A percentile compares a stretch with the other conserved stretches of the same genome.
phyloP scores from a whole-genome alignment of 2,329 filamentous ascomycete genomes.

The Alternaria atra region DNA sequence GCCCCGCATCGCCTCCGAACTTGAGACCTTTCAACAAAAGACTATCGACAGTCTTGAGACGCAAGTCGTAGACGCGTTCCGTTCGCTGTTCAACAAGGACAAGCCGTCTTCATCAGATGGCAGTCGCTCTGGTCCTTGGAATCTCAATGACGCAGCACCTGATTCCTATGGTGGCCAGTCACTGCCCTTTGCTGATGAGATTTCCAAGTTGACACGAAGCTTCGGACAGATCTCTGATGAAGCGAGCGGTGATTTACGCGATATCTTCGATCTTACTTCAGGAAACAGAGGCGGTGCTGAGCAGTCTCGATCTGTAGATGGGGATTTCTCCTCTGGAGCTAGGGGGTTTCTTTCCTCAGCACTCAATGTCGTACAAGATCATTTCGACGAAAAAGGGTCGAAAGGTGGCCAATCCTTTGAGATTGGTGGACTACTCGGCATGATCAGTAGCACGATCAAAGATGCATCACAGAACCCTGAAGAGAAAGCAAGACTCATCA shows the following conservation, averaged over 20 bases:
- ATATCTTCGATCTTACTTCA: conserved; percentile 41
- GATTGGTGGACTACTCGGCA: conserved; percentile 38
- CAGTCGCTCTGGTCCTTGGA: conserved; percentile 28
- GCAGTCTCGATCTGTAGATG: conserved; percentile 23
- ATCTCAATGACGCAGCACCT: conserved; percentile 38
- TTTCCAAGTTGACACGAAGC: conserved; percentile 40
- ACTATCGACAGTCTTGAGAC: conserved; percentile 44
- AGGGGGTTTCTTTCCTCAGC: conserved; percentile 38
- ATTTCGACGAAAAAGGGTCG: conserved; percentile 28
- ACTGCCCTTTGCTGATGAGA: conserved; percentile 41
- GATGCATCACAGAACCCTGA: conserved; percentile 41
- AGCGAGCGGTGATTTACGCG: conserved; percentile 38
- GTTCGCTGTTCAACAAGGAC: conserved; percentile 39
- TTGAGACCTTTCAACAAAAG: conserved; percentile 42
- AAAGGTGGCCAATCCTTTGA: conserved; percentile 28
- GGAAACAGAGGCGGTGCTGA: conserved; percentile 19
- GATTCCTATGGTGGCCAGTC: conserved; percentile 42
- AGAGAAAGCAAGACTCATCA: conserved; percentile 42
- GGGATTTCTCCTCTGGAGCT: conserved; percentile 29
- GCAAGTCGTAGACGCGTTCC: conserved; percentile 42
- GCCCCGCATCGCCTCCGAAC: conserved; percentile 42
- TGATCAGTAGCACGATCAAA: conserved; percentile 40
- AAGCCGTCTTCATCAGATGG: conserved; percentile 24
- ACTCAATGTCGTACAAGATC: conserved; percentile 37
- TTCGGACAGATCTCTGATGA: conserved; percentile 41